Evolutionary conservation across 169 alveolate species (phyloP), one percentile per base, ranked within the genome.

Genomic region (Plasmodium cynomolgi): DNA sequence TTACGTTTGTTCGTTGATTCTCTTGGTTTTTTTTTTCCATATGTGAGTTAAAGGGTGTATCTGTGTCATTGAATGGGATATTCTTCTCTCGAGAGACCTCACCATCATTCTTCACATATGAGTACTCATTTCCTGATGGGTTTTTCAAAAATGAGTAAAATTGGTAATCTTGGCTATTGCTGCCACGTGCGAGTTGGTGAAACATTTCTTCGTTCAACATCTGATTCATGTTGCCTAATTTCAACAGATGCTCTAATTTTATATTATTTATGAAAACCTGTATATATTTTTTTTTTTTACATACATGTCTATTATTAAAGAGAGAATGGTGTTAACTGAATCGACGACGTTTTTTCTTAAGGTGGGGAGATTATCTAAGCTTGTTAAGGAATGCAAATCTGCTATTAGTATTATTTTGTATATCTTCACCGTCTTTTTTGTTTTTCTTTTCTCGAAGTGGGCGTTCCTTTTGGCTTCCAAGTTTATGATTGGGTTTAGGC

Each of bases 251-350:
- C 81, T 88, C 83, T 80, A 88, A 37, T 33, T 88, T 88, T 33
- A 88, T 33, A 31, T 79, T 41, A 79, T 88, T 88, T 74, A 88
- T 88, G 50, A 79, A 73, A 0, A 88, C 39, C 56, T 88, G 83
- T 58, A 88, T 17, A 54, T 88, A 88, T 23, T 81, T 62, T 80
- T 88, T 79, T 88, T 88, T 44, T 88, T 58, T 37, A 79, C 37
- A 62, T 79, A 88, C 90, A 88, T 88, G 58, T 88, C 88, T 62
- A 88, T 88, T 37, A 88, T 88, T 72, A 88, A 73, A 79, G 94
- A 88, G 8, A 88, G 81, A 20, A 88, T 88, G 73, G 54, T 58
- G 50, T 88, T 88, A 58, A 68, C 83, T 3, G 90, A 58, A 26
- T 88, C 73, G 58, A 62, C 2, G 31, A 88, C 94, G 33, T 88